Evolutionary conservation across 2,329 filamentous ascomycete species (phyloP).

Genomic region (Alternaria ethzedia): DNA sequence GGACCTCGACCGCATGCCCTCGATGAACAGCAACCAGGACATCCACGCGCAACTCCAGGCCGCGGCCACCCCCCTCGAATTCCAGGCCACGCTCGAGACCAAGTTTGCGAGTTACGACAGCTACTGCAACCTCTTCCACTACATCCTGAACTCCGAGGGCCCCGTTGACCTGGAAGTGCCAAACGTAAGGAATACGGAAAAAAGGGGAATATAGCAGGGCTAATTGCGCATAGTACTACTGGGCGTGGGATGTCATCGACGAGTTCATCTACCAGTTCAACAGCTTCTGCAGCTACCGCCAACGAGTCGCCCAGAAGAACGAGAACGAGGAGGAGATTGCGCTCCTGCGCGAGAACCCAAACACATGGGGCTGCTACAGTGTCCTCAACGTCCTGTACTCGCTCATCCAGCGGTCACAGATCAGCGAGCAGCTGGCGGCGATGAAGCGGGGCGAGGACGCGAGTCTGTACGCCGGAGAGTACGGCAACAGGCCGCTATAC

Average conservation of each 20-base stretch:
- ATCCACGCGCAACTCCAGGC: slow-evolving; percentile 90
- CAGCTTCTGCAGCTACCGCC: slow-evolving; percentile 96
- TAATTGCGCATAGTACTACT: slow-evolving; percentile 76
- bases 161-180: slow-evolving; percentile 96
- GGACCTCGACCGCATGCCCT: slow-evolving; percentile 74
- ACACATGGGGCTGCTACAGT: slow-evolving; percentile 99
- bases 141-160: slow-evolving; percentile 98
- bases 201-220: slow-evolving; percentile 1
- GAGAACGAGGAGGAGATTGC: slow-evolving; percentile 92
- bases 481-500: slow-evolving; percentile 92
- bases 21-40: slow-evolving; percentile 76
- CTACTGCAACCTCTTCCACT: slow-evolving; percentile 99
- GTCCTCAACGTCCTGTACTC: slow-evolving; percentile 99
- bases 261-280: slow-evolving; percentile 99
- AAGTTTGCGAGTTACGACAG: slow-evolving; percentile 99
- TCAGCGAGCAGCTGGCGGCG: slow-evolving; percentile 93
- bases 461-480: slow-evolving; percentile 86
- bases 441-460: slow-evolving; percentile 95
- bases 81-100: slow-evolving; percentile 91
- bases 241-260: slow-evolving; percentile 99
- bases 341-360: slow-evolving; percentile 92
- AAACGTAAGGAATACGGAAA: slow-evolving; percentile 70
- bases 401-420: slow-evolving; percentile 96
- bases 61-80: slow-evolving; percentile 93
- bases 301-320: slow-evolving; percentile 81